Evolutionary conservation across 805 yeast species (phyloP).

Genomic region (Zygosaccharomyces siamensis): DNA sequence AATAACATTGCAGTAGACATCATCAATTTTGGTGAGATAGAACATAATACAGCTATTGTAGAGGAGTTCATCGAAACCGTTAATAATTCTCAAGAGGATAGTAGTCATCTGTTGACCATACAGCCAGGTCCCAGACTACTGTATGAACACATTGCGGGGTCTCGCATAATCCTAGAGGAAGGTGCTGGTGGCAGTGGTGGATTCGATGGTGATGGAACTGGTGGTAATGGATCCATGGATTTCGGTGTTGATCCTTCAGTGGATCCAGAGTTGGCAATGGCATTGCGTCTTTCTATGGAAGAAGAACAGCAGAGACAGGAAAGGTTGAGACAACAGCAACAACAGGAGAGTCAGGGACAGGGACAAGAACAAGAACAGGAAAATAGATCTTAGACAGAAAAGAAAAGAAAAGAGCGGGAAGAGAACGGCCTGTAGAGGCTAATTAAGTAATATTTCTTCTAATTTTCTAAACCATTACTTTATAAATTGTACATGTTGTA

Average conservation of each 20-base stretch:
- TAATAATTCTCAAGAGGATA: constrained; percentile 57
- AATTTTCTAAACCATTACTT: not conserved
- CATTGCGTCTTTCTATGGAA: constrained; percentile 87
- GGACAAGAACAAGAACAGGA: constrained; percentile 6
- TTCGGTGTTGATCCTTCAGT: constrained; percentile 79
- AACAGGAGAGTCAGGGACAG: constrained; percentile 5
- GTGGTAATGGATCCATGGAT: constrained; percentile 51
- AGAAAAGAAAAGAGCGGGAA: not conserved
- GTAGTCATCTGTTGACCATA: constrained; percentile 76
- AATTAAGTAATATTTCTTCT: not conserved
- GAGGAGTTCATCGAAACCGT: constrained; percentile 73
- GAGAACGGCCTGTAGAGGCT: not conserved
- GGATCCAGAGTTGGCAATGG: constrained; percentile 97
- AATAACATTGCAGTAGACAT: constrained; percentile 87
- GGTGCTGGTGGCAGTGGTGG: constrained; percentile 42
- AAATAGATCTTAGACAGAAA: not conserved
- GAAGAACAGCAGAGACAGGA: constrained; percentile 93
- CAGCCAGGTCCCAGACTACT: constrained; percentile 85
- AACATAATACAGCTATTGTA: constrained; percentile 66
- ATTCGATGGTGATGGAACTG: constrained; percentile 42
- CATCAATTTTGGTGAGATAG: constrained; percentile 87
- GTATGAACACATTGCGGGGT: constrained; percentile 73
- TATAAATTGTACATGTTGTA: constrained; percentile 1
- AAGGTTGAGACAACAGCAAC: constrained; percentile 45
- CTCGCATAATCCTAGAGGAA: constrained; percentile 71